These are phyloP conservation scores for Alopecurus myosuroides DNA, from an alignment of 176 grass and related monocot genomes.

Conservation along the genomic window DNA sequence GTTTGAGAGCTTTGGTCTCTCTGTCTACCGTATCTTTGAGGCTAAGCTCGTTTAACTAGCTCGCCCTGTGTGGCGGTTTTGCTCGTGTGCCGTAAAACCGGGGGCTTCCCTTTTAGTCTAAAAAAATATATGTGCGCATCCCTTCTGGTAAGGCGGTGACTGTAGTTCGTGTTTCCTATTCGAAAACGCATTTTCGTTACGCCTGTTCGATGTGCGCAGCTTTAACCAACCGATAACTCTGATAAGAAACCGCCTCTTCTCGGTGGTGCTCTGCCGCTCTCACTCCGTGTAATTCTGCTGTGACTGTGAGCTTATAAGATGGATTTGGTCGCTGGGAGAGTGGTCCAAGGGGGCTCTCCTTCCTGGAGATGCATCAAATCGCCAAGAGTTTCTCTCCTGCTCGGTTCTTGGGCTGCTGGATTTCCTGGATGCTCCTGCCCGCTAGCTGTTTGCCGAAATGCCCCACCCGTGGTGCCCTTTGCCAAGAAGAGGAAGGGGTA, in stretches of 20 bases:
- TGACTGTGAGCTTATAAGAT: slow-evolving; percentile 13
- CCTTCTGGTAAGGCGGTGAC: background rate
- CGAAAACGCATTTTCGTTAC: accelerated
- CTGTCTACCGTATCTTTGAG: no score
- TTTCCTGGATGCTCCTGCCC: slow-evolving; percentile 20
- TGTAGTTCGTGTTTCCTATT: background rate
- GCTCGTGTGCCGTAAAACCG: no score
- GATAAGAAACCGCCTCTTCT: slow-evolving; percentile 3
- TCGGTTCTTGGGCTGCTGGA: background rate
- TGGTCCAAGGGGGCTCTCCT: background rate
- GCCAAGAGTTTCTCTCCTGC: background rate
- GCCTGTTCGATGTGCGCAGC: background rate
- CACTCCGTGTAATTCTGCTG: background rate
- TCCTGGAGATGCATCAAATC: background rate
- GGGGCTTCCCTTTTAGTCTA: no score
- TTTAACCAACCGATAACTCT: slow-evolving; percentile 10
- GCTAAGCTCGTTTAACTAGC: no score
- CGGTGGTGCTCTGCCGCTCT: background rate
- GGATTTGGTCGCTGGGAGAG: slow-evolving; percentile 28
- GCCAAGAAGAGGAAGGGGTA: slow-evolving; percentile 37
- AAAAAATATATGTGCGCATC: no score
- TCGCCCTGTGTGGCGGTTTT: no score
- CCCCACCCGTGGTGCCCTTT: slow-evolving; percentile 22
- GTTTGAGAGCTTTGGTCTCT: no score
- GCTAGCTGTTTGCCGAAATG: slow-evolving; percentile 43